These are phyloP conservation scores for Cystobasidiaceae sp. DNA, from an alignment of 1,284 basidiomycete species.

Conservation along the genomic window DNA sequence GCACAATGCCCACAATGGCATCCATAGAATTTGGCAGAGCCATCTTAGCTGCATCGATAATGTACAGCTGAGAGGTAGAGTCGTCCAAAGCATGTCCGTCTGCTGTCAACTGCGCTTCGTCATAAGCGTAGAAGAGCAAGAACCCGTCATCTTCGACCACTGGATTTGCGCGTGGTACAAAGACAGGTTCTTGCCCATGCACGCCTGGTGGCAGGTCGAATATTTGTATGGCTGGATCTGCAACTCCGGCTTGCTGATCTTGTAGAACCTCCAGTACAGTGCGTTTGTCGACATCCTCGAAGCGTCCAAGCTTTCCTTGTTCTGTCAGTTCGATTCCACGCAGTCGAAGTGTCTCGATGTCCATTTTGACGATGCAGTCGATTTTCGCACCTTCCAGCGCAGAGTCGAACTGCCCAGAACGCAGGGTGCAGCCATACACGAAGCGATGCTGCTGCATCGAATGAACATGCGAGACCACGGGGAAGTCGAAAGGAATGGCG, in stretches of 20 bases:
- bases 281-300: conserved; percentile 47
- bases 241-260: conserved; percentile 37
- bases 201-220: conserved; percentile 49
- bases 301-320: conserved; percentile 34
- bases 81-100: conserved; percentile 46
- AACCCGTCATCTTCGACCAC: conserved; percentile 51
- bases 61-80: conserved; percentile 50
- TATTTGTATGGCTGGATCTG: conserved; percentile 43
- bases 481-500: conserved; percentile 53
- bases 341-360: conserved; percentile 46
- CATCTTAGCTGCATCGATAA: conserved; percentile 51
- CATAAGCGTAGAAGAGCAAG: conserved; percentile 52
- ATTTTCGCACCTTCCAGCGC: conserved; percentile 53
- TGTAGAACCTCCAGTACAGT: conserved; percentile 46
- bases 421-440: conserved; percentile 51
- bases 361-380: conserved; percentile 51
- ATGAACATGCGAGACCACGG: conserved; percentile 46
- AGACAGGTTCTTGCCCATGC: conserved; percentile 52
- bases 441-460: conserved; percentile 47
- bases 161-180: conserved; percentile 46
- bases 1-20: conserved; percentile 48
- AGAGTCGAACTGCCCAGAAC: conserved; percentile 49
- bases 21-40: not conserved
- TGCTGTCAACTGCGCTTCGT: conserved; percentile 48
- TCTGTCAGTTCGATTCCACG: conserved; percentile 42